Evolutionary conservation across 176 grass and related monocot genomes (phyloP).

Genomic region (Zea luxurians): DNA sequence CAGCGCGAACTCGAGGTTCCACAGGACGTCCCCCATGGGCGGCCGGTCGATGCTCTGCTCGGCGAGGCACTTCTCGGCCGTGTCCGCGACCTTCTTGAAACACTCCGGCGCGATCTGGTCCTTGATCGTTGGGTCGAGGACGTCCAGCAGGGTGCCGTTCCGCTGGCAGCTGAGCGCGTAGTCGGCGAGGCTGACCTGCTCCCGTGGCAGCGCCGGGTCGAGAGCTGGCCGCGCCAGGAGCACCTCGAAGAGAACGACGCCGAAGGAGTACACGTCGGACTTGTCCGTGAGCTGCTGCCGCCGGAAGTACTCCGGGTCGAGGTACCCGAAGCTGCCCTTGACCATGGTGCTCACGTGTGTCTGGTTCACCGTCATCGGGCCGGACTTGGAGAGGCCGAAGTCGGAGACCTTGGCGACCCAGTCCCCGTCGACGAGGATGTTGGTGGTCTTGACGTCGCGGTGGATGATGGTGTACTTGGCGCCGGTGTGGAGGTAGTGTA

Average conservation of each 20-base stretch:
- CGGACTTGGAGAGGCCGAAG: slow-evolving; percentile 86
- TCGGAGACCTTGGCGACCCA: slow-evolving; percentile 92
- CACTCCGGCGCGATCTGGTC: slow-evolving; percentile 56
- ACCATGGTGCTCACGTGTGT: slow-evolving; percentile 89
- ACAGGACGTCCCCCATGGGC: slow-evolving; percentile 63
- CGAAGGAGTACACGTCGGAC: slow-evolving; percentile 88
- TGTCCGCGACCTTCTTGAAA: slow-evolving; percentile 57
- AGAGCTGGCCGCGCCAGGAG: slow-evolving; percentile 65
- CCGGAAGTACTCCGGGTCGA: slow-evolving; percentile 88
- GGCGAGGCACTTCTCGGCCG: slow-evolving; percentile 56
- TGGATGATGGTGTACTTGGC: slow-evolving; percentile 96
- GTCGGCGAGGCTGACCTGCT: slow-evolving; percentile 56
- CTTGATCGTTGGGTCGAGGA: slow-evolving; percentile 48
- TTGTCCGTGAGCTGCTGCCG: slow-evolving; percentile 89
- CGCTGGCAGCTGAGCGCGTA: slow-evolving; percentile 49
- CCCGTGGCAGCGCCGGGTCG: slow-evolving; percentile 41
- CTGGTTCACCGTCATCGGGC: slow-evolving; percentile 65
- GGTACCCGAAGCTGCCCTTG: slow-evolving; percentile 89
- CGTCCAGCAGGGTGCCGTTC: slow-evolving; percentile 29
- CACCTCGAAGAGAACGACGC: slow-evolving; percentile 84
- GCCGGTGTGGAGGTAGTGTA: slow-evolving; percentile 93
- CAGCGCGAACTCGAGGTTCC: slow-evolving; percentile 70
- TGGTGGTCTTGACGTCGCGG: slow-evolving; percentile 93
- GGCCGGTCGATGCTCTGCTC: slow-evolving; percentile 54
- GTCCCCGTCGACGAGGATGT: slow-evolving; percentile 78